Percentiles rank a stretch among this genome's conserved stretches.
phyloP scores from a whole-genome alignment of 1,284 basidiomycete species.

The Ustilago trichophora region DNA sequence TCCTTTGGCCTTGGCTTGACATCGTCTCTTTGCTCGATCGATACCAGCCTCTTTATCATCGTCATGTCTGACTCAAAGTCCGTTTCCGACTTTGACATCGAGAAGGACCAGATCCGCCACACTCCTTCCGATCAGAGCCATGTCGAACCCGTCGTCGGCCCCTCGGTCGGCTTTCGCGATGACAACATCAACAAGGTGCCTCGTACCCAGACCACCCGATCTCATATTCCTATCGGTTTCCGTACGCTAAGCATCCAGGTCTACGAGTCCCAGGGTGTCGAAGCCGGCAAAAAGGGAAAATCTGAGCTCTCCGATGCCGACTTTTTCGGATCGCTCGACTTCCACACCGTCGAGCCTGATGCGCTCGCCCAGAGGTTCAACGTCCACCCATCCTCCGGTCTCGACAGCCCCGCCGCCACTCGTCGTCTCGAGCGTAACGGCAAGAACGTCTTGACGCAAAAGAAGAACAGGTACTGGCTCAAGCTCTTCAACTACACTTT shows the following conservation, averaged over 20 bases:
- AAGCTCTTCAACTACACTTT: constrained; percentile 72
- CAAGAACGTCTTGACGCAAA: constrained; percentile 70
- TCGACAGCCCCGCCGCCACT: constrained; percentile 71
- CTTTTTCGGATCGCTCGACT: constrained; percentile 69
- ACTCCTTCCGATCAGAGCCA: constrained; percentile 21
- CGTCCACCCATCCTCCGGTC: constrained; percentile 68
- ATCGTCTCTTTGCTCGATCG: constrained; percentile 14
- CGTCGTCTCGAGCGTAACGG: constrained; percentile 70
- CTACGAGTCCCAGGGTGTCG: constrained; percentile 45
- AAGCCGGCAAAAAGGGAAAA: constrained; percentile 24
- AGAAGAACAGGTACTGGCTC: constrained; percentile 70
- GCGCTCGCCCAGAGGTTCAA: constrained; percentile 71
- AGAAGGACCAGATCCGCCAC: constrained; percentile 27
- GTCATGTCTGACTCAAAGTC: constrained; percentile 35
- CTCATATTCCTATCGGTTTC: constrained; percentile 56
- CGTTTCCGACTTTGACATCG: constrained; percentile 29
- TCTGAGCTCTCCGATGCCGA: constrained; percentile 38
- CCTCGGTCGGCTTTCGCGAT: constrained; percentile 27
- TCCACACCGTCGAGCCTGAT: constrained; percentile 70
- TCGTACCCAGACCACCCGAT: constrained; percentile 37
- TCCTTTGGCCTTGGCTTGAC: constrained; percentile 11
- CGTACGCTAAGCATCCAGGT: constrained; percentile 58
- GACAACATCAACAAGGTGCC: constrained; percentile 41
- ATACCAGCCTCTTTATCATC: constrained; percentile 3
- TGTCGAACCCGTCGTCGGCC: constrained; percentile 1